These are phyloP conservation scores for Aspergillus kassunensis DNA, from an alignment of 495 filamentous ascomycete species.

Conservation along the genomic window DNA sequence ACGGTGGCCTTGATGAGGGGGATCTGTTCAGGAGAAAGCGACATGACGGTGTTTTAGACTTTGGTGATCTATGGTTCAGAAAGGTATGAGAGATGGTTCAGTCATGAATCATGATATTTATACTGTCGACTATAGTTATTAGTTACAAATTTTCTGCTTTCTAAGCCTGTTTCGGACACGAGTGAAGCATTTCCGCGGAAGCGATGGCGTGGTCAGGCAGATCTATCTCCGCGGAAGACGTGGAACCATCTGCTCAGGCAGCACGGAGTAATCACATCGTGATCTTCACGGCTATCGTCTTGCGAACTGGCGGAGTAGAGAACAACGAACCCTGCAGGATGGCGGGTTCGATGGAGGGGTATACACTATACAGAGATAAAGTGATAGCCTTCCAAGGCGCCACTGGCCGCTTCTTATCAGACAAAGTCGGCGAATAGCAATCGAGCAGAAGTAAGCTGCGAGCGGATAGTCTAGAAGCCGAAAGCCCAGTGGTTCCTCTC, in stretches of 20 bases:
- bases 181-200: conserved; percentile 2
- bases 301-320: neutral
- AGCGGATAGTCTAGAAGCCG: neutral
- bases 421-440: neutral
- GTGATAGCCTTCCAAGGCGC: neutral
- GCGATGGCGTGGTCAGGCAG: conserved; percentile 2
- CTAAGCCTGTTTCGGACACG: no score
- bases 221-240: conserved; percentile 6
- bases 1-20: conserved; percentile 43
- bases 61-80: neutral
- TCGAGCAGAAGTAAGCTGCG: neutral
- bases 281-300: no score
- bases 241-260: no score
- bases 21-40: conserved; percentile 31
- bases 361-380: neutral
- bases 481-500: no score
- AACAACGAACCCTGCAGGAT: neutral
- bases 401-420: neutral
- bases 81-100: neutral
- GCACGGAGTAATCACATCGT: no score
- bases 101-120: conserved; percentile 3
- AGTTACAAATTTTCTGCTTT: neutral
- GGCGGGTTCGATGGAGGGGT: neutral
- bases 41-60: conserved; percentile 9
- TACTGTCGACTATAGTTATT: neutral